These are phyloP conservation scores for Talaromyces funiculosus DNA, from an alignment of 2,329 filamentous ascomycete species.

Conservation along the genomic window DNA sequence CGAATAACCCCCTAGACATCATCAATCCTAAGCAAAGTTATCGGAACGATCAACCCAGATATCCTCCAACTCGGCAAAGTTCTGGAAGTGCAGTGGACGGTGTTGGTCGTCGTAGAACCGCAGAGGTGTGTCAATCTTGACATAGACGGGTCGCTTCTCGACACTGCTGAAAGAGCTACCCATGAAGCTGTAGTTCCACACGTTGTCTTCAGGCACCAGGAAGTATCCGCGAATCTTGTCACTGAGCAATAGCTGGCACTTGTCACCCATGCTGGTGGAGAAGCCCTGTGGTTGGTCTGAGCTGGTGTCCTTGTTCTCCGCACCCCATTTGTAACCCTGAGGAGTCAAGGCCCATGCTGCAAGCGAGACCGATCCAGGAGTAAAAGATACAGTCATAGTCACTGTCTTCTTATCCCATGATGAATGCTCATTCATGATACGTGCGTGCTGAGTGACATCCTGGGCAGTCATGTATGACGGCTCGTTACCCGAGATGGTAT, in stretches of 20 bases:
- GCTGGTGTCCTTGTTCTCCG: slow-evolving; percentile 85
- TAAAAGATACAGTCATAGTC: slow-evolving; percentile 93
- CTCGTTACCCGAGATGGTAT: slow-evolving; percentile 92
- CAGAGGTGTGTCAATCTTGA: slow-evolving; percentile 86
- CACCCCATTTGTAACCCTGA: slow-evolving; percentile 92
- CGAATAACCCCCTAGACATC: not conserved
- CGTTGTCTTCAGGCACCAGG: slow-evolving; percentile 79
- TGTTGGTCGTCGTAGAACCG: slow-evolving; percentile 91
- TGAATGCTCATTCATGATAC: slow-evolving; percentile 76
- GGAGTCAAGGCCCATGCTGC: slow-evolving; percentile 91
- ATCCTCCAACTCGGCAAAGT: slow-evolving; percentile 95
- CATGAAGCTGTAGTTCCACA: slow-evolving; percentile 99
- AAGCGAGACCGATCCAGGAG: slow-evolving; percentile 89
- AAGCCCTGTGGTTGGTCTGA: slow-evolving; percentile 95
- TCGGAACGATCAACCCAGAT: slow-evolving; percentile 90
- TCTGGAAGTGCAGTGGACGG: slow-evolving; percentile 90
- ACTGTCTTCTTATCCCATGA: slow-evolving; percentile 85
- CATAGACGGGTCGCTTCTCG: slow-evolving; percentile 85
- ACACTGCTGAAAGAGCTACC: slow-evolving; percentile 79
- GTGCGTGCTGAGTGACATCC: slow-evolving; percentile 91
- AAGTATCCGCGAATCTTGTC: slow-evolving; percentile 95
- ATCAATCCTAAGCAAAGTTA: slow-evolving; percentile 69
- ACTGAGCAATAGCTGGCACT: slow-evolving; percentile 86
- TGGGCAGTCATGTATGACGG: slow-evolving; percentile 91
- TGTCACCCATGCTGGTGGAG: slow-evolving; percentile 84